Conservation (phyloP, 1,284 basidiomycete species). For the Erythrobasidium hasegawianum region DNA sequence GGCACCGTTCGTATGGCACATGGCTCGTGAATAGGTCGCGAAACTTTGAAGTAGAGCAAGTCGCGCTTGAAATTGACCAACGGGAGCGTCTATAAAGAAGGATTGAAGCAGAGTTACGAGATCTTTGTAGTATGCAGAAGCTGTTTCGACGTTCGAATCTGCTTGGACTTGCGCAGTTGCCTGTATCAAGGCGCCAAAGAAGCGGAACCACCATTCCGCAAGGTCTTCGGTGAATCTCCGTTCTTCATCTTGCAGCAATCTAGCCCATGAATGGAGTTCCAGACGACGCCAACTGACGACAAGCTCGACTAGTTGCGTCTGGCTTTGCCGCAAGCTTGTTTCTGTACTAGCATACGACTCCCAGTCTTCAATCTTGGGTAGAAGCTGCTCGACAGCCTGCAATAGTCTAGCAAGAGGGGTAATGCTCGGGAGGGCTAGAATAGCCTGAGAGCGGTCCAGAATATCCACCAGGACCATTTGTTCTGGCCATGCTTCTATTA, state of each 20-base stretch:
- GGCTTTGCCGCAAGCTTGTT: slow-evolving; percentile 70
- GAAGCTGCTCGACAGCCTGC: slow-evolving; percentile 76
- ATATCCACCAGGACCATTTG: slow-evolving; percentile 93
- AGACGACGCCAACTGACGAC: slow-evolving; percentile 88
- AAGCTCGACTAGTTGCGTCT: slow-evolving; percentile 63
- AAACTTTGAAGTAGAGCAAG: slow-evolving; percentile 67
- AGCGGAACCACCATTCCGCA: slow-evolving; percentile 85
- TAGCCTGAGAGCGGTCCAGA: slow-evolving; percentile 65
- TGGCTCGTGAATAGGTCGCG: slow-evolving; percentile 22
- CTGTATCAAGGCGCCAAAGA: slow-evolving; percentile 78
- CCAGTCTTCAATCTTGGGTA: slow-evolving; percentile 92
- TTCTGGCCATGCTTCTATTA: slow-evolving; percentile 87
- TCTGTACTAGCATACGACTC: slow-evolving; percentile 86
- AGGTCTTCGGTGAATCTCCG: slow-evolving; percentile 60
- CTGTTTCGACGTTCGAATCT: slow-evolving; percentile 47
- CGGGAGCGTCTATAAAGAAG: slow-evolving; percentile 70
- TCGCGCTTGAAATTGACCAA: slow-evolving; percentile 76
- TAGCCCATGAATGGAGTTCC: slow-evolving; percentile 83
- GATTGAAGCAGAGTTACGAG: slow-evolving; percentile 76
- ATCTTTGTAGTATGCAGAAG: slow-evolving; percentile 60
- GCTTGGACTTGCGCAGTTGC: slow-evolving; percentile 48
- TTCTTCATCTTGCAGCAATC: slow-evolving; percentile 70
- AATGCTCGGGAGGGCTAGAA: slow-evolving; percentile 63
- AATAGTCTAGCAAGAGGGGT: slow-evolving; percentile 80
- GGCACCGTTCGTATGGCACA: too few relatives aligned